phyloP scores from a whole-genome alignment of 129 eudicot genomes.

The Lonicera japonica region DNA sequence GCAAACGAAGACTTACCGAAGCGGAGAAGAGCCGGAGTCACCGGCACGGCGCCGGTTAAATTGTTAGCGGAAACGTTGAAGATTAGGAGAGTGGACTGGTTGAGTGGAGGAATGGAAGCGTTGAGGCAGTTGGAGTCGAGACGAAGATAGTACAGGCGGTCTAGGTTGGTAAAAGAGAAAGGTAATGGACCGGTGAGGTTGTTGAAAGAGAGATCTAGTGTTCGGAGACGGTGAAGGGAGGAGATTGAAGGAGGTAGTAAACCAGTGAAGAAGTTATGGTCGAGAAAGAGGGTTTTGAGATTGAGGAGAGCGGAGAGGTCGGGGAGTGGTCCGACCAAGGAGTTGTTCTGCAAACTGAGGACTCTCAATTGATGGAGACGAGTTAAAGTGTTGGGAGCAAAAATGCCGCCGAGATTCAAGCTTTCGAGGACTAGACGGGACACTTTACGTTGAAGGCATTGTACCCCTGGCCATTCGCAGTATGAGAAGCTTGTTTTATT shows the following conservation, averaged over 20 bases:
- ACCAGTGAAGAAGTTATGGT: constrained; percentile 56
- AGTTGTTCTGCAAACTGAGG: constrained; percentile 63
- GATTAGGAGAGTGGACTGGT: constrained; percentile 46
- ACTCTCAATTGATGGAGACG: constrained; percentile 74
- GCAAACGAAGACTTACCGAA: constrained; percentile 38
- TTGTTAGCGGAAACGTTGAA: constrained; percentile 67
- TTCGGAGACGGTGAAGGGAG: constrained; percentile 61
- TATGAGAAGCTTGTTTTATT: constrained; percentile 17
- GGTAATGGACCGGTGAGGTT: constrained; percentile 56
- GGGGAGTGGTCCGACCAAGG: constrained; percentile 78
- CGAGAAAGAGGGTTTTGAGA: constrained; percentile 63
- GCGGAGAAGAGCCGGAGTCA: constrained; percentile 40
- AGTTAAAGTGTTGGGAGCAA: constrained; percentile 46
- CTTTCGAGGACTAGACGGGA: constrained; percentile 43
- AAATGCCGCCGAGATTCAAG: constrained; percentile 43
- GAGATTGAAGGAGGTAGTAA: constrained; percentile 53
- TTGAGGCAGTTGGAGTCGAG: constrained; percentile 62
- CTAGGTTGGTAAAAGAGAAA: constrained; percentile 18
- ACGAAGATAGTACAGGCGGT: constrained; percentile 47
- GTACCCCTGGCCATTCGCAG: constrained; percentile 75
- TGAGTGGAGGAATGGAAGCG: constrained; percentile 72
- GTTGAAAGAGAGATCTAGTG: constrained; percentile 68
- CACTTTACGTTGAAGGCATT: constrained; percentile 42
- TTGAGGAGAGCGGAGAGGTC: constrained; percentile 52
- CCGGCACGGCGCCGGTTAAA: constrained; percentile 70